phyloP scores from a whole-genome alignment of 192 early-diverging fungal species.

The Mortierella alpina region DNA sequence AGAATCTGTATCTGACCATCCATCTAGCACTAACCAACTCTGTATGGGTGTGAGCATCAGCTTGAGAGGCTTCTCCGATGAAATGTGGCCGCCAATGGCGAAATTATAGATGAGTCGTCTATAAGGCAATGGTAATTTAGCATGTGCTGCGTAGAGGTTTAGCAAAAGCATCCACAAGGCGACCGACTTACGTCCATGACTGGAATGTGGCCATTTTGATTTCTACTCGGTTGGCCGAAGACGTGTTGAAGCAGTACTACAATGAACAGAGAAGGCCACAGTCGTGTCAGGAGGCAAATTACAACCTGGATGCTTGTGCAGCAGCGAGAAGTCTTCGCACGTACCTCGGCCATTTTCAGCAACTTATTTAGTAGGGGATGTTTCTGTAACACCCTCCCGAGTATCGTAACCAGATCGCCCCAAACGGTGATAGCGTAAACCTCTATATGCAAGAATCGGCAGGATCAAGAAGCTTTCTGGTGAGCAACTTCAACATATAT shows the following conservation, averaged over 20 bases:
- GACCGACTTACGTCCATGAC: conserved; percentile 34
- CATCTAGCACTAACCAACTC: conserved; percentile 19
- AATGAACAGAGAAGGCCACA: not conserved
- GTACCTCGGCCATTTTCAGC: conserved; percentile 44
- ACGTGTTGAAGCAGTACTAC: conserved; percentile 38
- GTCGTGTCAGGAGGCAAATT: not conserved
- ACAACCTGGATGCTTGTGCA: not conserved
- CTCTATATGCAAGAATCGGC: conserved; percentile 9
- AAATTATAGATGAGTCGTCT: conserved; percentile 54
- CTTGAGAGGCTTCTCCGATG: conserved; percentile 27
- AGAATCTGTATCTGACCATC: not conserved
- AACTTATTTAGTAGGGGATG: conserved; percentile 25
- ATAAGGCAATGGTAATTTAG: not conserved
- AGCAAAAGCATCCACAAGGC: not conserved
- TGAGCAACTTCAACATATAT: not conserved
- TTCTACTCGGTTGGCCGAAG: conserved; percentile 15
- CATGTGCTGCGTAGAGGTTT: not conserved
- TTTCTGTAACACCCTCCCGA: conserved; percentile 30
- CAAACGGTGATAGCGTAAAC: conserved; percentile 43
- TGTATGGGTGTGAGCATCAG: conserved; percentile 31
- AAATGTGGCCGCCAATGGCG: conserved; percentile 23
- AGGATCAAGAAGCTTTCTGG: not conserved
- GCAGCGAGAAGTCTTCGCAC: not conserved
- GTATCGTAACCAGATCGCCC: conserved; percentile 31
- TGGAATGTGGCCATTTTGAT: conserved; percentile 40